Evolutionary conservation across 202 grass and related monocot genomes (phyloP).

Genomic region (Carex sylvatica): DNA sequence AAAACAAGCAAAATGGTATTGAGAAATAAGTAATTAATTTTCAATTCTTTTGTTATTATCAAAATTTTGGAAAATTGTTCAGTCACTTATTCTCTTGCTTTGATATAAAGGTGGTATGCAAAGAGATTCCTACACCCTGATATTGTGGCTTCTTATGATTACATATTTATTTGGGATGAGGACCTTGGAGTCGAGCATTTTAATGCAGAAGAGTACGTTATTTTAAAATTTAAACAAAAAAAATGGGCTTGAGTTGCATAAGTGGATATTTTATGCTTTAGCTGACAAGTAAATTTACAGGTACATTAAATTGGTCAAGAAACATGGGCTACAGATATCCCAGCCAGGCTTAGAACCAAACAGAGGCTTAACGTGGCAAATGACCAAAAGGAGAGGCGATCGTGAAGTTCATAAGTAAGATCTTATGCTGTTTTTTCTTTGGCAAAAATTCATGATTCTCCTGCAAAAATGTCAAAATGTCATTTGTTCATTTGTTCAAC

Average conservation of each 20-base stretch:
- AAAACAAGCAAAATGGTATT: conserved; percentile 90
- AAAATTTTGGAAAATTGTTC: not conserved
- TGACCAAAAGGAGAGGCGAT: conserved; percentile 87
- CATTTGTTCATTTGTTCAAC: not conserved
- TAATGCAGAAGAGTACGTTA: conserved; percentile 78
- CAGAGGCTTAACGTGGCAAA: conserved; percentile 92
- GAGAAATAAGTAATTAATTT: not conserved
- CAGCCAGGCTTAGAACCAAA: conserved; percentile 93
- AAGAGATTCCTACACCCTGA: conserved; percentile 96
- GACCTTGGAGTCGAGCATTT: conserved; percentile 97
- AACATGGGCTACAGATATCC: conserved; percentile 93
- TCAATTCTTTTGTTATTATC: not conserved
- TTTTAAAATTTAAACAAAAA: conserved; percentile 3
- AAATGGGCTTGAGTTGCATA: conserved; percentile 14
- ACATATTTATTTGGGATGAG: conserved; percentile 99
- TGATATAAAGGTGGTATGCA: conserved; percentile 81
- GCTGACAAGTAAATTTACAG: conserved; percentile 29
- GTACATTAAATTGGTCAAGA: conserved; percentile 91
- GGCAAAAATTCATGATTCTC: conserved; percentile 14
- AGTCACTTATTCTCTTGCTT: not conserved
- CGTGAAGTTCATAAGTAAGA: conserved; percentile 92
- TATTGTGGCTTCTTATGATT: conserved; percentile 73
- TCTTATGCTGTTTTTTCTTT: conserved; percentile 12
- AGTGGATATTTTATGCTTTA: conserved; percentile 19
- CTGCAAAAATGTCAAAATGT: not conserved